These are phyloP conservation scores for Cryptosporidium meleagridis DNA, from an alignment of 169 alveolate genomes.

Conservation along the genomic window DNA sequence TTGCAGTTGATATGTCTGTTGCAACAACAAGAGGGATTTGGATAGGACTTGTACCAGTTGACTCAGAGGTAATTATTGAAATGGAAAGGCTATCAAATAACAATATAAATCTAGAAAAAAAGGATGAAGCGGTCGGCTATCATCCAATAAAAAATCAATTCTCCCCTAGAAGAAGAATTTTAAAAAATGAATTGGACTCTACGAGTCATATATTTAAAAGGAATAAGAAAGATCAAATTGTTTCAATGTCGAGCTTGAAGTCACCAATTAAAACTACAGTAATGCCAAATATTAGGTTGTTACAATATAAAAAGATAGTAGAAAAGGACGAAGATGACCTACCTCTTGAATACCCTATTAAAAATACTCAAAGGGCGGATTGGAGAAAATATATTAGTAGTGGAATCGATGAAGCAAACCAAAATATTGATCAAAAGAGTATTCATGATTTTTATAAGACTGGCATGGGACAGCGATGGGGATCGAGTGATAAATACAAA, in stretches of 20 bases:
- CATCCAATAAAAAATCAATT: slow-evolving; percentile 53
- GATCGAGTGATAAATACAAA: neutral
- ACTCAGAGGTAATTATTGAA: slow-evolving; percentile 47
- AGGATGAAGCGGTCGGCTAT: slow-evolving; percentile 25
- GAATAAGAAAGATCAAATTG: neutral
- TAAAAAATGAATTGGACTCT: neutral
- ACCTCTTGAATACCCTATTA: slow-evolving; percentile 39
- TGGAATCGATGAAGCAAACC: neutral
- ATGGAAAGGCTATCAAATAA: slow-evolving; percentile 21
- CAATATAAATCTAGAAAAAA: neutral
- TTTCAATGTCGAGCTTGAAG: slow-evolving; percentile 16
- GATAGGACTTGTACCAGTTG: slow-evolving; percentile 66
- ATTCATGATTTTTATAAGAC: slow-evolving; percentile 21
- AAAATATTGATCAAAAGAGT: neutral
- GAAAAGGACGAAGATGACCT: slow-evolving; percentile 68
- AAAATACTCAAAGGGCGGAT: slow-evolving; percentile 22
- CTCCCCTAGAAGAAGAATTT: slow-evolving; percentile 20
- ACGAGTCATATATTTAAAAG: neutral
- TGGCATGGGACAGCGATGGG: neutral
- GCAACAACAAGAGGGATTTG: slow-evolving; percentile 66
- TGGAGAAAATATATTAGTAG: slow-evolving; percentile 57
- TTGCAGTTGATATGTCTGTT: slow-evolving; percentile 59
- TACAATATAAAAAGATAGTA: slow-evolving; percentile 67
- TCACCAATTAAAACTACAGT: slow-evolving; percentile 57
- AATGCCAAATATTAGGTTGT: slow-evolving; percentile 37